Evolutionary conservation across 768 basidiomycete genomes (phyloP).

Genomic region (Trametes cingulata): DNA sequence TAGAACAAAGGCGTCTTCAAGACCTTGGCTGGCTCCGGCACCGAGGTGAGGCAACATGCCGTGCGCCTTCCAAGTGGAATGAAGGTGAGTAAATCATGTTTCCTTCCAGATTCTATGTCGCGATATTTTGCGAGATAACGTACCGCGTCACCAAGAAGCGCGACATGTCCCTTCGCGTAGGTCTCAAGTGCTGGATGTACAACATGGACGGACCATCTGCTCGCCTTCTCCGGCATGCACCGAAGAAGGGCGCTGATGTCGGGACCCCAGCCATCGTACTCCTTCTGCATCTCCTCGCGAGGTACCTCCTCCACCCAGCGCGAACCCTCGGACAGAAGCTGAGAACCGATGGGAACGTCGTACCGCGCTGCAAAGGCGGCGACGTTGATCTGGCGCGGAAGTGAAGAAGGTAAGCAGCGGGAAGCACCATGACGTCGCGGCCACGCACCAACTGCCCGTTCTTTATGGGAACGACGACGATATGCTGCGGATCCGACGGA

Average conservation of each 20-base stretch:
- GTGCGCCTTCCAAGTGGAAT: constrained; percentile 41
- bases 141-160: constrained; percentile 53
- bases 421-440: neutral
- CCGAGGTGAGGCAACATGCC: constrained; percentile 61
- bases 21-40: constrained; percentile 58
- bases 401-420: neutral
- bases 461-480: constrained; percentile 53
- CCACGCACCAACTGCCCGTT: constrained; percentile 40
- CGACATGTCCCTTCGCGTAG: constrained; percentile 47
- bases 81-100: neutral
- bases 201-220: constrained; percentile 55
- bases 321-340: constrained; percentile 2
- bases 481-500: constrained; percentile 41
- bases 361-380: constrained; percentile 41
- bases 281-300: constrained; percentile 44
- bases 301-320: constrained; percentile 45
- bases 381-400: constrained; percentile 41
- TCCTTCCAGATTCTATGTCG: neutral
- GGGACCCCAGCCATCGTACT: constrained; percentile 47
- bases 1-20: constrained; percentile 55
- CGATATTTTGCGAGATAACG: neutral
- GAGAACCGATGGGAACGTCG: constrained; percentile 25
- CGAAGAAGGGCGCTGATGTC: constrained; percentile 44
- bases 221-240: constrained; percentile 43
- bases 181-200: constrained; percentile 46